Evolutionary conservation across 768 basidiomycete species (phyloP), one percentile per base, ranked within the genome.

Genomic region (Kwoniella shandongensis): DNA sequence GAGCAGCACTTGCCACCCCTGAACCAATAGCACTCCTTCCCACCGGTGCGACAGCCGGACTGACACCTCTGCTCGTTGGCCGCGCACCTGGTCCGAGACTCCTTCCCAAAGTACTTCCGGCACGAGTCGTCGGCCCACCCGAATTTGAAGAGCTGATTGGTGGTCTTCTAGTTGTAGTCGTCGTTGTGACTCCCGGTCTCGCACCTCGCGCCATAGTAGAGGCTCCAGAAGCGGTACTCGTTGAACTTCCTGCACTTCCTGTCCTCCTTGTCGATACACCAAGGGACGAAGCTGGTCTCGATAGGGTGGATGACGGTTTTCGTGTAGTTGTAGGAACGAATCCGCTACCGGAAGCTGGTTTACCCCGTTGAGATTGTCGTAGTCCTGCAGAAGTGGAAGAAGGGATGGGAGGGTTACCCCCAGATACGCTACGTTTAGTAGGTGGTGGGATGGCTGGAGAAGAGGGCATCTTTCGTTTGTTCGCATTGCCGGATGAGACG

Each of bases 381-480:
- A 61, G 41, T 12, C 50, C 49, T 4, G 36, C 54, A 2, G 65
- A 45, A 15, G 63, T 47, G 10, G 69, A 65, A 25, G 32, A 18
- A 2, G 51, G 57, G 13, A 61, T 27, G 0, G 61, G 29, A 7
- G 32, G 7, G 13, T 13, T 32, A 32, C 22, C 39, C 3, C 46
- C 57, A 32, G 65, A 62, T 26, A 44, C 55, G 4, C 30, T 25
- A 36, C 49, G 46, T 25, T 63, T 64, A 29, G 44, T 40, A 7
- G 65, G 62, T 23, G 56, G 56, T 5, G 56, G 56, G 2, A 29
- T 44, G 22, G 57, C 27, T 13, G 65, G 66, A 7, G 65, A 64
- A 5, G 71, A 66, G 17, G 71, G 59, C 4, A 51, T n/a, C 54
- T 73, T 66, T 17, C 71, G 59, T 48, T 73, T 73, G 52, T 62